Evolutionary conservation across 2,329 filamentous ascomycete species (phyloP).

Genomic region (Aspergillus thermomutatus): DNA sequence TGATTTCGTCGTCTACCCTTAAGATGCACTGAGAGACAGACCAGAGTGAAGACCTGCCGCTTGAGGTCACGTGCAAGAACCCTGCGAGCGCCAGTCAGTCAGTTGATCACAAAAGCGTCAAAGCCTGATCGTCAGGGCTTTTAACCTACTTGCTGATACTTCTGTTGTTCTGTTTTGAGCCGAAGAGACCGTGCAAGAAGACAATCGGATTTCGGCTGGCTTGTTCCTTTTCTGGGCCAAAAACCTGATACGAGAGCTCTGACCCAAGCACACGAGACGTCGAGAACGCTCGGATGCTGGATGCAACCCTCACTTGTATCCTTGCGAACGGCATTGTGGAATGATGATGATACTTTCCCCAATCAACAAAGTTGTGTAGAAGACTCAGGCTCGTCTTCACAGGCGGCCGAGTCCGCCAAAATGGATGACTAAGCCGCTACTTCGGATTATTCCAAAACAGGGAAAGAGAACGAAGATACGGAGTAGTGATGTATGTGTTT

Average conservation of each 20-base stretch:
- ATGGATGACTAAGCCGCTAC: neutral
- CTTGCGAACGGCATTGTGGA: slow-evolving; percentile 11
- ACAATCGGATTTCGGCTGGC: slow-evolving; percentile 62
- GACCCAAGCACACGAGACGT: slow-evolving; percentile 24
- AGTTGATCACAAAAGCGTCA: neutral
- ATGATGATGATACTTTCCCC: slow-evolving; percentile 6
- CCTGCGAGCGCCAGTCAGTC: slow-evolving; percentile 33
- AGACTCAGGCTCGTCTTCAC: neutral
- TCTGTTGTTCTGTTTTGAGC: slow-evolving; percentile 92
- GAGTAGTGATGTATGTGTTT: too few relatives aligned
- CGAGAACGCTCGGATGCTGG: slow-evolving; percentile 28
- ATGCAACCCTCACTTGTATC: slow-evolving; percentile 10
- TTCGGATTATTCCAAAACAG: neutral
- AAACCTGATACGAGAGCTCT: slow-evolving; percentile 36
- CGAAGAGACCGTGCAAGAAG: slow-evolving; percentile 89
- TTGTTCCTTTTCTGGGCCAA: slow-evolving; percentile 33
- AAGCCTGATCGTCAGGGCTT: neutral
- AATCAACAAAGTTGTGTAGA: neutral
- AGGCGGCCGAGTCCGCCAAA: neutral
- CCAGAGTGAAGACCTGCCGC: slow-evolving; percentile 76
- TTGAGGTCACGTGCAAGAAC: slow-evolving; percentile 76
- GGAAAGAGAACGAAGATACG: neutral
- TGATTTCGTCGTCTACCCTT: neutral
- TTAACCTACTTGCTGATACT: slow-evolving; percentile 84
- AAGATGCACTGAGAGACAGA: slow-evolving; percentile 40